Evolutionary conservation across 345 rosid species (phyloP).

Genomic region (Eucalyptus rudis): DNA sequence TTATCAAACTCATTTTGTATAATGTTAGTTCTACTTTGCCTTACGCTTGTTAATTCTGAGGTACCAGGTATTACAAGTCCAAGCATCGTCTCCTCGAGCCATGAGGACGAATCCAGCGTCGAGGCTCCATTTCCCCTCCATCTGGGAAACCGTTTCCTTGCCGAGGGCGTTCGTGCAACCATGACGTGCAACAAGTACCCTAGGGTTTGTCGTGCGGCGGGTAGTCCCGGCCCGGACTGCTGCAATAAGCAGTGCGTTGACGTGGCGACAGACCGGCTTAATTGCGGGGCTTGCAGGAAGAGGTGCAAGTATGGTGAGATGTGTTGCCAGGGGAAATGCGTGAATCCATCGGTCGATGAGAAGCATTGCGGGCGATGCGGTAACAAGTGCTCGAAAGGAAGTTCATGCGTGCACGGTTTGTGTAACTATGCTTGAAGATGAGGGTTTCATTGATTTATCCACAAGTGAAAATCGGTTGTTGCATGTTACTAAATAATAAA

Average conservation of each 20-base stretch:
- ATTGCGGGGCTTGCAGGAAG: constrained; percentile 18
- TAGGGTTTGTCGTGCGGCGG: not conserved
- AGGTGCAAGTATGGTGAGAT: constrained; percentile 16
- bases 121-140: not conserved
- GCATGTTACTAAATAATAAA: not conserved
- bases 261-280: not conserved
- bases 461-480: not conserved
- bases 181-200: not conserved
- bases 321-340: not conserved
- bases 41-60: not conserved
- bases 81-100: not conserved
- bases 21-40: not conserved
- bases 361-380: constrained; percentile 17
- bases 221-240: constrained; percentile 4
- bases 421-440: not conserved
- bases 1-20: not conserved
- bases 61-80: not conserved
- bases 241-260: constrained; percentile 8
- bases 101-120: not conserved
- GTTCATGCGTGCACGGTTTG: constrained; percentile 8
- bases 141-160: not conserved
- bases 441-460: not conserved
- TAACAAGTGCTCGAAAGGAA: constrained; percentile 11
- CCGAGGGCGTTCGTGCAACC: not conserved
- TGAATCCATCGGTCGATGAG: not conserved